Evolutionary conservation across 192 early-diverging fungal species (phyloP).

Genomic region (Pilaira anomala): DNA sequence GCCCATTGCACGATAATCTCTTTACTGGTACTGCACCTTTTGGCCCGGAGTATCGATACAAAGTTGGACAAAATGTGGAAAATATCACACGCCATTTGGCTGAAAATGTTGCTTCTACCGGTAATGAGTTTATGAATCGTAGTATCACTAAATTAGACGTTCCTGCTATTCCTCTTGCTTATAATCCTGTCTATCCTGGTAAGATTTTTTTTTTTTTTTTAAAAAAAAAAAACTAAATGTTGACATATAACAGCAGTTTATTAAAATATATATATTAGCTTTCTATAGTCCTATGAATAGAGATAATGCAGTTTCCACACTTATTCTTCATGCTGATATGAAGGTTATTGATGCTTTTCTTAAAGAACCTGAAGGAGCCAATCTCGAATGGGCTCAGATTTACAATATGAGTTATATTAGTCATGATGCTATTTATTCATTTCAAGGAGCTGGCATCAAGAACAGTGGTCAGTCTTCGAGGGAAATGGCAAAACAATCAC

Average conservation of each 20-base stretch:
- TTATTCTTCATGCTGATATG: conserved; percentile 9
- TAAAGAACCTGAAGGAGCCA: not conserved
- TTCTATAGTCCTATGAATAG: conserved; percentile 23
- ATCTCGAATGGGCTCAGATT: conserved; percentile 19
- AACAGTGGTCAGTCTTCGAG: conserved; percentile 44
- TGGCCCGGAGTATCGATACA: conserved; percentile 10
- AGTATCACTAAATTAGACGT: conserved; percentile 26
- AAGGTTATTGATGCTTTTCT: not conserved
- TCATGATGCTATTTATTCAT: conserved; percentile 33
- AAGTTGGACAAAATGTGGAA: not conserved
- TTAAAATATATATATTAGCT: conserved; percentile 5
- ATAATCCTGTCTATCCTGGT: conserved; percentile 36
- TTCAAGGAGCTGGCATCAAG: conserved; percentile 35
- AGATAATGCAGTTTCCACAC: conserved; percentile 33
- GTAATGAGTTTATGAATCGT: conserved; percentile 44
- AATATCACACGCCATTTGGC: not conserved
- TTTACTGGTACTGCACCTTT: conserved; percentile 15
- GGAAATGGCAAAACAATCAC: conserved; percentile 35
- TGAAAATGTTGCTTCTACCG: conserved; percentile 14
- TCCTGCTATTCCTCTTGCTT: conserved; percentile 37
- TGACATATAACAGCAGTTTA: no score
- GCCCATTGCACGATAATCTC: not conserved
- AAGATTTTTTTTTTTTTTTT: no score
- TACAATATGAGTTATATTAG: conserved; percentile 38
- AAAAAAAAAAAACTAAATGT: no score